These are phyloP conservation scores for Apostasia shenzhenica DNA, from an alignment of 106 monocot species.

Conservation along the genomic window DNA sequence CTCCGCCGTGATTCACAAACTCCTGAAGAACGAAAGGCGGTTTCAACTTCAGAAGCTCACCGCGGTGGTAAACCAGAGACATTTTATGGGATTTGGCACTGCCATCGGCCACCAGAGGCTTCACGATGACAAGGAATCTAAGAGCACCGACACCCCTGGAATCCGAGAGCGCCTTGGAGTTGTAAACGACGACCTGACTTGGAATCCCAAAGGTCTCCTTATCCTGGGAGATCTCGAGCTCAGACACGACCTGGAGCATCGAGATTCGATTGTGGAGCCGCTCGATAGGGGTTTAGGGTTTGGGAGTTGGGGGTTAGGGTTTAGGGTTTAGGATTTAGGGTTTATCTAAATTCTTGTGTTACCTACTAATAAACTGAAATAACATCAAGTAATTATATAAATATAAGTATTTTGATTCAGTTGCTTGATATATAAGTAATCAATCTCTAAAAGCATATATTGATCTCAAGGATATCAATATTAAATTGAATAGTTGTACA, in stretches of 20 bases:
- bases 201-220: conserved; percentile 47
- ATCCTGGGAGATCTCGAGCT: conserved; percentile 21
- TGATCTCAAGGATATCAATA: too few species aligned
- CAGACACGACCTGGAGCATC: conserved; percentile 48
- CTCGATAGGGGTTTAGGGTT: conserved; percentile 19
- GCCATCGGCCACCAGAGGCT: conserved; percentile 59
- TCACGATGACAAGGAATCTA: conserved; percentile 51
- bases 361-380: too few species aligned
- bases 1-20: conserved; percentile 63
- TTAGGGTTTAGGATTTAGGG: too few species aligned
- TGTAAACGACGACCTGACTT: conserved; percentile 34
- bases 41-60: conserved; percentile 30
- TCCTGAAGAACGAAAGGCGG: conserved; percentile 64
- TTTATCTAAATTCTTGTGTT: too few species aligned
- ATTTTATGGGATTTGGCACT: conserved; percentile 54
- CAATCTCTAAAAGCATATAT: too few species aligned
- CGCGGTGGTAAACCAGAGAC: conserved; percentile 38
- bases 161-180: conserved; percentile 25
- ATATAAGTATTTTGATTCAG: too few species aligned
- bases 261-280: conserved; percentile 53
- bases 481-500: too few species aligned
- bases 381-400: too few species aligned
- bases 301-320: too few species aligned
- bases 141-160: conserved; percentile 10
- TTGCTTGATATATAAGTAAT: too few species aligned